These are phyloP conservation scores for Globisporangium iwayamae DNA, from an alignment of 352 stramenopile species.

Conservation along the genomic window DNA sequence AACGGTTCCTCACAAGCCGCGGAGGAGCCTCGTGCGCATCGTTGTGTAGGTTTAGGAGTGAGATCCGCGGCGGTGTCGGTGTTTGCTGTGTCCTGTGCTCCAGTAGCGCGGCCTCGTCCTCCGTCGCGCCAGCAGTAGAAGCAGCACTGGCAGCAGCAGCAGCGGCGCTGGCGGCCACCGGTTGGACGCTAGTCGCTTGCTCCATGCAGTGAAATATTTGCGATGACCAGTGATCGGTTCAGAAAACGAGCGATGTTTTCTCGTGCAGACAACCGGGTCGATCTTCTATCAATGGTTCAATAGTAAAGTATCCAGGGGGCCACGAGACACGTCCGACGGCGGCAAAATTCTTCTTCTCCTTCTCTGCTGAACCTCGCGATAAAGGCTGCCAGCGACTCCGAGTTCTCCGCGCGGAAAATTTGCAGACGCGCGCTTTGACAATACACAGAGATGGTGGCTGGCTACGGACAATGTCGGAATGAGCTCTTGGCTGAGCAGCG, in stretches of 20 bases:
- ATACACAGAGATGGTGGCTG: neutral
- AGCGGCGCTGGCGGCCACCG: neutral
- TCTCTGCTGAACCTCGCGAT: neutral
- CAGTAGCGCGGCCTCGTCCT: neutral
- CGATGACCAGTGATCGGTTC: neutral
- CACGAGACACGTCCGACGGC: slow-evolving; percentile 2
- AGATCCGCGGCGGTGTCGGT: neutral
- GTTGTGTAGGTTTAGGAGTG: slow-evolving; percentile 8
- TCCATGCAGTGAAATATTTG: slow-evolving; percentile 11
- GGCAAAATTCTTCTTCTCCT: neutral
- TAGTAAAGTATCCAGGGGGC: neutral
- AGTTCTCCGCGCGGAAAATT: too few relatives aligned
- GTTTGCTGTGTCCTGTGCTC: neutral
- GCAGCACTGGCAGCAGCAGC: neutral
- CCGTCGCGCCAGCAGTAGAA: neutral
- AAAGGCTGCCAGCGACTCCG: slow-evolving; percentile 3
- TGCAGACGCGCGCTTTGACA: too few relatives aligned
- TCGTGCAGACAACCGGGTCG: too few relatives aligned
- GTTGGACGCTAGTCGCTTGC: neutral
- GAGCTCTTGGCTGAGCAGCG: neutral
- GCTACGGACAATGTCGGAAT: neutral
- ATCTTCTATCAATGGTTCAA: neutral
- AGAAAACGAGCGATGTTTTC: neutral
- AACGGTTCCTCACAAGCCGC: slow-evolving; percentile 16
- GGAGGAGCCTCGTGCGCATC: slow-evolving; percentile 12